Base-by-base conservation (phyloP, 164 flowering plant species). In the Nymphaea thermarum region DNA sequence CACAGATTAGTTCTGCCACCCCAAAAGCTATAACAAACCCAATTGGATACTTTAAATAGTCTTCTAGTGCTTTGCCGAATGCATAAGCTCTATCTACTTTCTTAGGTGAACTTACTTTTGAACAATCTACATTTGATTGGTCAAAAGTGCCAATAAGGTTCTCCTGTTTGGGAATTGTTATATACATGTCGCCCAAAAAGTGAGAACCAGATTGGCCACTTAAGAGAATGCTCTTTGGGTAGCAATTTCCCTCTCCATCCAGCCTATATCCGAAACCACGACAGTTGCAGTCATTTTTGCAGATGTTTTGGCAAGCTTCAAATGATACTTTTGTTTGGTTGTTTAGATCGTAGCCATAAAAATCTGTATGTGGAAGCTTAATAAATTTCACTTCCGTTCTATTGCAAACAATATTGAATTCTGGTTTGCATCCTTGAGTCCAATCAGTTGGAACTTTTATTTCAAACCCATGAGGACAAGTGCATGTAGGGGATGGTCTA, bases 311-410 rank as follows among this genome's bases (percentile, higher is more conserved):
- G 68, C 85, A 80, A 11, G 42, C 6, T 3, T 75, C 70, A 0
- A 76, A 42, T 14, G 83, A 64, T 62, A 43, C 11, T 4, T 14
- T 0, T 4, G 0, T 2, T n/a, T 0, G 16, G 60, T 14, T 67
- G 41, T 57, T 55, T 43, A 75, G 65, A 69, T 81, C 82, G 67
- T 44, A 78, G 6, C 80, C 83, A 43, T 75, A 79, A 67, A 69
- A 82, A 72, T 80, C 81, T 0, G 72, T 70, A 2, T 73, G 68
- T 1, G 69, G 67, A 63, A 80, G 60, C 71, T 61, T 18, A 44
- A 73, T 71, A 43, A 71, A 72, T 67, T 63, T 47, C 0, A 73
- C 5, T 12, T 73, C 41, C n/a, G 60, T 47, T 43, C 25, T 15
- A 6, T 66, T 16, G 12, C 73, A 69, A 18, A 25, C 60, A 4